Percentiles rank a stretch among this genome's conserved stretches.
These are phyloP conservation scores for Russula compacta DNA, from an alignment of 768 basidiomycete species.

Conservation along the genomic window DNA sequence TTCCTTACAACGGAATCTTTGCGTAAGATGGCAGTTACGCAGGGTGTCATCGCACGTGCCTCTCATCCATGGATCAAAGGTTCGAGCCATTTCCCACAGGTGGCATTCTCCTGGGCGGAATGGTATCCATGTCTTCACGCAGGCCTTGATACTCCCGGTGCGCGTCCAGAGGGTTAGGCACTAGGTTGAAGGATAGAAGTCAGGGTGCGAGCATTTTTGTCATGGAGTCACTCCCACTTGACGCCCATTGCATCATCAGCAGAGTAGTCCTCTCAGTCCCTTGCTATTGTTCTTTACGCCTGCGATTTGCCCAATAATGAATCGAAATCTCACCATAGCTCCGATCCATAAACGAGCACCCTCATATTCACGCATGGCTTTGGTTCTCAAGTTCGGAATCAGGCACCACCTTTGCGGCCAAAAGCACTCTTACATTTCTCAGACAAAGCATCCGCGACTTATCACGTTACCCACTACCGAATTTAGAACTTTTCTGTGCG, in stretches of 20 bases:
- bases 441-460: not conserved
- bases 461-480: not conserved
- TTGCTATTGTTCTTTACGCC: not conserved
- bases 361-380: not conserved
- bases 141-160: not conserved
- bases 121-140: not conserved
- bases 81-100: not conserved
- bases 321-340: not conserved
- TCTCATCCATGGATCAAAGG: not conserved
- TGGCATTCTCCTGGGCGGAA: too few relatives aligned
- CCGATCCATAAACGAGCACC: not conserved
- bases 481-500: not conserved
- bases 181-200: not conserved
- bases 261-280: not conserved
- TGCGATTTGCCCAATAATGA: not conserved
- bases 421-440: not conserved
- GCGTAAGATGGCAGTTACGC: not conserved
- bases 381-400: not conserved
- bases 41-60: not conserved
- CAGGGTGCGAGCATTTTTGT: not conserved
- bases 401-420: not conserved
- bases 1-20: not conserved
- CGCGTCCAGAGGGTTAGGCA: not conserved
- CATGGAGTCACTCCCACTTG: constrained; percentile 1
- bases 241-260: constrained; percentile 9